phyloP scores from a whole-genome alignment of 2,329 filamentous ascomycete species.

The Huntiella abstrusa region DNA sequence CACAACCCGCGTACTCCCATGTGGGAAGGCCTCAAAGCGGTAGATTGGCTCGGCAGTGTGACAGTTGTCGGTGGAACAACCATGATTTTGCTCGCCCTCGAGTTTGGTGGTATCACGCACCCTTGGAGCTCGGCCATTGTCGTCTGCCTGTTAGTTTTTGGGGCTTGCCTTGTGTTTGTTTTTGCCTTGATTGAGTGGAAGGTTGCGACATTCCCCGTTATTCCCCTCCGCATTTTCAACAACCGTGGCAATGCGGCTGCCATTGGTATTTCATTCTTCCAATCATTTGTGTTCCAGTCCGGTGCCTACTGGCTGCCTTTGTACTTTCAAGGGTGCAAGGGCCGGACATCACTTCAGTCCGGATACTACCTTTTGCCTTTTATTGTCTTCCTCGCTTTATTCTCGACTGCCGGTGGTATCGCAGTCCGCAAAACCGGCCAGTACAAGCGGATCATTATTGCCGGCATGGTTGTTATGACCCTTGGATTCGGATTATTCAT shows the following conservation, averaged over 20 bases:
- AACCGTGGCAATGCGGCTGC: constrained; percentile 45
- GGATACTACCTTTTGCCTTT: constrained; percentile 59
- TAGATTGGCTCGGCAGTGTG: constrained; percentile 37
- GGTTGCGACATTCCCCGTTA: constrained; percentile 57
- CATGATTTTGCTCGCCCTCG: constrained; percentile 72
- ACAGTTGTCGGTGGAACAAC: constrained; percentile 58
- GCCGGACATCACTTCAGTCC: constrained; percentile 47
- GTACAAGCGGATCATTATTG: constrained; percentile 42
- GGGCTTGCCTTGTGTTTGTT: constrained; percentile 38
- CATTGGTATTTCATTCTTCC: constrained; percentile 48
- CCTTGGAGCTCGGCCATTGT: constrained; percentile 62
- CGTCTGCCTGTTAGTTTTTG: constrained; percentile 61
- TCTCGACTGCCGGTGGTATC: constrained; percentile 38
- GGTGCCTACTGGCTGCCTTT: constrained; percentile 65
- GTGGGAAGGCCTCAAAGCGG: constrained; percentile 40
- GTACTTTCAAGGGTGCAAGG: constrained; percentile 64
- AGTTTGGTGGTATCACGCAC: constrained; percentile 59
- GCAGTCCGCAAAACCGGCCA: constrained; percentile 45
- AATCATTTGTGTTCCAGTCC: constrained; percentile 61
- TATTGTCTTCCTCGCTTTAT: constrained; percentile 46
- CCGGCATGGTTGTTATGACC: constrained; percentile 37
- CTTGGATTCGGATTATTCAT: constrained; percentile 48
- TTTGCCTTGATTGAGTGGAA: constrained; percentile 60
- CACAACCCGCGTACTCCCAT: constrained; percentile 49
- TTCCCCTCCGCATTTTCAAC: constrained; percentile 54